Evolutionary conservation across 495 filamentous ascomycete species (phyloP).

Genomic region (Antarctomyces pellizariae): DNA sequence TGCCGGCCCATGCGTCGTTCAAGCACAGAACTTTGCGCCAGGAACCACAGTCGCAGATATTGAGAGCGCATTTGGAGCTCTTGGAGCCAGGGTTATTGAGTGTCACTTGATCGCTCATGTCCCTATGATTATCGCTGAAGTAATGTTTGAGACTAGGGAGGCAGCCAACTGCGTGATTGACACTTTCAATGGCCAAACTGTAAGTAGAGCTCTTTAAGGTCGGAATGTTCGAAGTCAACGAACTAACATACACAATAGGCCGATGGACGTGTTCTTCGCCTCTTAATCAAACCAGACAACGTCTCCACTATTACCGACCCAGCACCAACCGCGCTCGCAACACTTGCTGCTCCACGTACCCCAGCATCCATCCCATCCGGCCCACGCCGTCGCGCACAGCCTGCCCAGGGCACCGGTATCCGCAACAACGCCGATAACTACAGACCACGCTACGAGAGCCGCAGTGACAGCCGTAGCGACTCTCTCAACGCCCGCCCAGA

Average conservation of each 20-base stretch:
- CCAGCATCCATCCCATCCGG: constrained; percentile 10
- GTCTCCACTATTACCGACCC: constrained; percentile 9
- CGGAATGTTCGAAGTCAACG: background rate
- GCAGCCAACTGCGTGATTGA: constrained; percentile 60
- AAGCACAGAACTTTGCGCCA: constrained; percentile 72
- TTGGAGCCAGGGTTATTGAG: constrained; percentile 43
- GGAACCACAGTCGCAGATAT: constrained; percentile 92
- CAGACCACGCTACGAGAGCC: constrained; percentile 22
- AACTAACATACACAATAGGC: constrained; percentile 29
- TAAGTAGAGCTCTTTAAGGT: constrained; percentile 17
- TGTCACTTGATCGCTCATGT: constrained; percentile 45
- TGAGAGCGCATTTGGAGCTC: constrained; percentile 55
- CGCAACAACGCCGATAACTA: too few relatives aligned
- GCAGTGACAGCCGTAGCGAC: constrained; percentile 21
- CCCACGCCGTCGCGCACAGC: constrained; percentile 6
- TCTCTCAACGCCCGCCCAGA: constrained; percentile 22
- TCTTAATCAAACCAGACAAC: constrained; percentile 40
- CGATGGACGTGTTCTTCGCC: constrained; percentile 58
- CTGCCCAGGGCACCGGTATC: constrained; percentile 4
- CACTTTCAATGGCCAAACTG: constrained; percentile 72
- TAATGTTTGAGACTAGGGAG: constrained; percentile 54
- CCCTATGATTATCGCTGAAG: constrained; percentile 69
- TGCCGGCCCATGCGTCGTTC: constrained; percentile 61
- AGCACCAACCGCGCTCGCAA: constrained; percentile 15
- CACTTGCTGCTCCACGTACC: constrained; percentile 11